Evolutionary conservation across 192 early-diverging fungal genomes (phyloP).

Genomic region (Coemansia sp.): DNA sequence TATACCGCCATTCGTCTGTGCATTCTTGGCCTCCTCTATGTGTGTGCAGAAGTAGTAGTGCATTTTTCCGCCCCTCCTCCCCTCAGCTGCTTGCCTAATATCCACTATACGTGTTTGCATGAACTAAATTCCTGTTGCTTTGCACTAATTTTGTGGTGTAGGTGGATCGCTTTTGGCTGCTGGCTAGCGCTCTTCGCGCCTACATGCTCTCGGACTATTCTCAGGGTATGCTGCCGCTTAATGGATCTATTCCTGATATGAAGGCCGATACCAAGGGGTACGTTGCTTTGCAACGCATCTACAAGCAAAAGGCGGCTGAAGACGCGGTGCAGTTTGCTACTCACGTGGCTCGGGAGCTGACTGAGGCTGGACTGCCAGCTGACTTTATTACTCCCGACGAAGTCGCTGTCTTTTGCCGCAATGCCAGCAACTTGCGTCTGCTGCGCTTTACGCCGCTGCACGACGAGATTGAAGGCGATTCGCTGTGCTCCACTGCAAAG

Average conservation of each 20-base stretch:
- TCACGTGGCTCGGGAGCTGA: slow-evolving; percentile 54
- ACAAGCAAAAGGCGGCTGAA: slow-evolving; percentile 74
- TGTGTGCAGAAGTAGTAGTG: not conserved
- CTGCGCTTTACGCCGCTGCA: slow-evolving; percentile 47
- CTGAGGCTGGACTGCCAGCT: slow-evolving; percentile 48
- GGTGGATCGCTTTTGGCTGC: slow-evolving; percentile 77
- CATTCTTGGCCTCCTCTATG: not conserved
- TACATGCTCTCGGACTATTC: slow-evolving; percentile 72
- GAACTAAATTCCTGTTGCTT: slow-evolving; percentile 8
- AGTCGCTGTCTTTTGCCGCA: slow-evolving; percentile 82
- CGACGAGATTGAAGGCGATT: slow-evolving; percentile 13
- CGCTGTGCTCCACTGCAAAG: not conserved
- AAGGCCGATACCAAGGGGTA: slow-evolving; percentile 91
- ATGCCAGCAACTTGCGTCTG: slow-evolving; percentile 67
- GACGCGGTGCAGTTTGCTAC: slow-evolving; percentile 58
- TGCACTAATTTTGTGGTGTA: not conserved
- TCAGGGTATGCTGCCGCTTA: slow-evolving; percentile 71
- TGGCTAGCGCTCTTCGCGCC: slow-evolving; percentile 71
- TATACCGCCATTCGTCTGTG: slow-evolving; percentile 3
- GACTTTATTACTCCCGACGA: slow-evolving; percentile 61
- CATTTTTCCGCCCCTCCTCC: not conserved
- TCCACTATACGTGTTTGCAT: not conserved
- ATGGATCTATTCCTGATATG: slow-evolving; percentile 94
- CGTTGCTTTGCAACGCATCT: slow-evolving; percentile 80
- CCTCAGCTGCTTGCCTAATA: slow-evolving; percentile 3